Evolutionary conservation across 2,329 filamentous ascomycete species (phyloP).

Genomic region (Beauveria sp.): DNA sequence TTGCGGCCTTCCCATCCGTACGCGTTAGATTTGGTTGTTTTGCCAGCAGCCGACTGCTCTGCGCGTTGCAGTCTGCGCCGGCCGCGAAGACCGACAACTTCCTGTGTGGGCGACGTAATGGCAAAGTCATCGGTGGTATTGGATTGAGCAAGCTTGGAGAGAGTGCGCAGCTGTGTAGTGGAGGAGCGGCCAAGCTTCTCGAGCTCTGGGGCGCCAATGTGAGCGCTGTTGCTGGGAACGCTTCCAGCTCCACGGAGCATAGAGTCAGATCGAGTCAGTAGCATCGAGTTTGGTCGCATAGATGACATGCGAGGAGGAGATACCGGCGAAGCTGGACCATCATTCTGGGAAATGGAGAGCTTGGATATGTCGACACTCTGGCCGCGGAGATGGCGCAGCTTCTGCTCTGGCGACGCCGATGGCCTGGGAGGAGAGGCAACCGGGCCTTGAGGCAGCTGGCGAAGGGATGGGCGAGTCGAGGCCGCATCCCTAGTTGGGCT

Average conservation of each 20-base stretch:
- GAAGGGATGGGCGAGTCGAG: slow-evolving; percentile 67
- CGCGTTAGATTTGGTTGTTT: slow-evolving; percentile 39
- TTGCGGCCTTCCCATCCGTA: slow-evolving; percentile 76
- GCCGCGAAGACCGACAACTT: slow-evolving; percentile 82
- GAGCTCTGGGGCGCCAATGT: slow-evolving; percentile 62
- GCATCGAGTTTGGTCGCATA: slow-evolving; percentile 53
- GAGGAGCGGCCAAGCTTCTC: slow-evolving; percentile 79
- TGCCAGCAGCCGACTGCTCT: slow-evolving; percentile 42
- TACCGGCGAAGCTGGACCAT: slow-evolving; percentile 33
- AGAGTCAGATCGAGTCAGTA: slow-evolving; percentile 51
- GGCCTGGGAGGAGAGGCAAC: slow-evolving; percentile 30
- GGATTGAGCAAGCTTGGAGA: slow-evolving; percentile 75
- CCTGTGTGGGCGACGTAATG: slow-evolving; percentile 68
- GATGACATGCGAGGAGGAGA: slow-evolving; percentile 35
- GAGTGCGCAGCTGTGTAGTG: slow-evolving; percentile 78
- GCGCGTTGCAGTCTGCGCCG: slow-evolving; percentile 73
- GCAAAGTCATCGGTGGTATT: slow-evolving; percentile 72
- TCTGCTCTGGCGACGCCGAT: slow-evolving; percentile 29
- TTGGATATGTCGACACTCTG: slow-evolving; percentile 58
- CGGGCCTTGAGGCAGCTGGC: slow-evolving; percentile 64
- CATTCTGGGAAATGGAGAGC: slow-evolving; percentile 40
- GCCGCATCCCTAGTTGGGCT: slow-evolving; percentile 40
- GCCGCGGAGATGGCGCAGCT: slow-evolving; percentile 35
- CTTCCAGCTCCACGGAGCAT: slow-evolving; percentile 30
- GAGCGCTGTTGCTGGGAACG: slow-evolving; percentile 30